Evolutionary conservation across 768 basidiomycete genomes (phyloP), one percentile per base, ranked within the genome.

Genomic region (Rhizopogon rudus): DNA sequence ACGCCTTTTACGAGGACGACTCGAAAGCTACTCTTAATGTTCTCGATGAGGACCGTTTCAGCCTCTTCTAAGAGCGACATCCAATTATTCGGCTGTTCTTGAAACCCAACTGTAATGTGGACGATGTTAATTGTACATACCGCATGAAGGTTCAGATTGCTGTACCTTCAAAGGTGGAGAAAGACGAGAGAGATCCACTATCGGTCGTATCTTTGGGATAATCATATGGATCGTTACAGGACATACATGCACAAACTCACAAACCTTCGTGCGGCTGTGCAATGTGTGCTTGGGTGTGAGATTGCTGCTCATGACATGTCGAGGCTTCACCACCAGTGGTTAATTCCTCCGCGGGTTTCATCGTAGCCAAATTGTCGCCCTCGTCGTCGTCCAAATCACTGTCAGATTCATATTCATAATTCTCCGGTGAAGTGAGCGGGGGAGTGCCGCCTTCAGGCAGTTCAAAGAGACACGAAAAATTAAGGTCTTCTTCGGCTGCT

Each of bases 1-100:
- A 40, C 52, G 7, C 44, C 53, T 29, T 57, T 57, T 10, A 57
- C 54, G 16, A 55, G 28, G 35, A 54, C 9, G 16, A 53, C 53
- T 29, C 41, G 51, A 28, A 6, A 35, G 5, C 33, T 31, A 22
- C 31, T 31, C 2, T 16, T 48, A 13, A 48, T 9, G 46, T 35
- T 48, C 46, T 48, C 33, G 46, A 4, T 1, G 13, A 4, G 17
- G 8, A 20, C 46, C 1, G 20, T 22, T 20, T 17, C 8, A 16
- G 6, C 17, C 16, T 22, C 52, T 22, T 22, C 45, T 13, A 22
- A 16, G 12, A 46, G 8, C 14, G 9, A 25, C 3, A 25, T 8
- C 12, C 17, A n/a, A 48, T 20, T 28, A 8, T 14, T 28, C 13
- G 29, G 13, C 14, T 20, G 29, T 6, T 46, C 52, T 20, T 25